Percentiles rank a stretch among this genome's conserved stretches.
These are phyloP conservation scores for Phoma herbarum DNA, from an alignment of 2,329 filamentous ascomycete genomes.

Conservation along the genomic window DNA sequence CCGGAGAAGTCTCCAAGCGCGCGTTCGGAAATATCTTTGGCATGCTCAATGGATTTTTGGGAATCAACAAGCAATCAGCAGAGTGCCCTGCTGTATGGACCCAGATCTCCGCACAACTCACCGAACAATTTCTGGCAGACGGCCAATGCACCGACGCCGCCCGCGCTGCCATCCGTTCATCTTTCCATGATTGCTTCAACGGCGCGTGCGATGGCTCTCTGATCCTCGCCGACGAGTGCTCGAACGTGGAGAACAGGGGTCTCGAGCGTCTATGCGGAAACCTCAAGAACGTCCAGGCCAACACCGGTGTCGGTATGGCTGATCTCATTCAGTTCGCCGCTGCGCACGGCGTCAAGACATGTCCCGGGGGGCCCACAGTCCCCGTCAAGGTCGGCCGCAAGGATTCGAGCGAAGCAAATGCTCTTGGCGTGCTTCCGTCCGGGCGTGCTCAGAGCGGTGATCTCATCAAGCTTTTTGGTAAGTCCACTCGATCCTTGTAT, in stretches of 20 bases:
- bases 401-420: slow-evolving; percentile 37
- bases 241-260: slow-evolving; percentile 53
- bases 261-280: slow-evolving; percentile 55
- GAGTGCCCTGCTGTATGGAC: slow-evolving; percentile 45
- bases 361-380: slow-evolving; percentile 46
- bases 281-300: slow-evolving; percentile 51
- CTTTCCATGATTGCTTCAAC: slow-evolving; percentile 51
- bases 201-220: slow-evolving; percentile 50
- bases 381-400: slow-evolving; percentile 47
- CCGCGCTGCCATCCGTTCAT: slow-evolving; percentile 45
- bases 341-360: slow-evolving; percentile 50
- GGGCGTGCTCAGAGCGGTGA: slow-evolving; percentile 24
- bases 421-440: slow-evolving; percentile 37
- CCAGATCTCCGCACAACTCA: slow-evolving; percentile 45
- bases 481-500: not conserved
- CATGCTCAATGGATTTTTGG: slow-evolving; percentile 16
- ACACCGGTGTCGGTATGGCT: slow-evolving; percentile 50
- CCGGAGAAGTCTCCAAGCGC: slow-evolving; percentile 29
- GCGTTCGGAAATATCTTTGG: slow-evolving; percentile 23
- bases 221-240: slow-evolving; percentile 49
- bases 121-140: slow-evolving; percentile 43
- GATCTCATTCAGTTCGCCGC: slow-evolving; percentile 52
- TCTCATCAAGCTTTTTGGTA: slow-evolving; percentile 45
- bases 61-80: slow-evolving; percentile 12
- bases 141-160: slow-evolving; percentile 50